Base-by-base conservation (phyloP, 177 flowering plant species). In the Vitis hybrid region DNA sequence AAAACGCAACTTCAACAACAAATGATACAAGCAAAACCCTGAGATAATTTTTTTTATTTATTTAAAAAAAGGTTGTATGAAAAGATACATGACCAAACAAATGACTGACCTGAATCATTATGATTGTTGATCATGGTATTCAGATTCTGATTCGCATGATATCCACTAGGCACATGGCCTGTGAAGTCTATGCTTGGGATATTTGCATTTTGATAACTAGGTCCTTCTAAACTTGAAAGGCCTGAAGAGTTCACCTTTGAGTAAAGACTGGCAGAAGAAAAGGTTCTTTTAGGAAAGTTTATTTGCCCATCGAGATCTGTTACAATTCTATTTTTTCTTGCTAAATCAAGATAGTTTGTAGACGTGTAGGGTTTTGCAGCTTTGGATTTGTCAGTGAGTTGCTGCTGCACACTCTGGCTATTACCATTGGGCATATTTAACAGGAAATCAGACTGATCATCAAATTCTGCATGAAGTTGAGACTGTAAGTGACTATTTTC, bases 261-360 rank as follows among this genome's bases (percentile, higher is more conserved):
- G 54, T 75, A 80, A 32, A 84, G 75, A 82, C 73, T 82, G 56
- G 84, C 76, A 71, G 87, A 80, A 21, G 91, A 83, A 70, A 80
- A 79, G 64, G 85, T 69, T 75, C 85, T 77, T 71, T 70, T 87
- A 5, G 84, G 85, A 59, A 84, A 71, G 70, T 77, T 81, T 18
- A 70, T 60, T 54, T 76, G 84, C 68, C 78, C 86, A 70, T 81
- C 71, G 63, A 66, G 64, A 34, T 79, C 85, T 19, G 81, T 39
- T 19, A 68, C 60, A 66, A 66, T 51, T 56, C 80, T 86, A 72
- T 79, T 80, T 23, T 72, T 71, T 70, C 78, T 76, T 18, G 75
- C 62, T 52, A 82, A 74, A 74, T 82, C 75, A 72, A 64, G 57
- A 70, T 86, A 79, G 69, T 81, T 77, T 26, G 72, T 32, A 55